Evolutionary conservation across 164 flowering plant species (phyloP), one percentile per base, ranked within the genome.

Genomic region (Stephania japonica): DNA sequence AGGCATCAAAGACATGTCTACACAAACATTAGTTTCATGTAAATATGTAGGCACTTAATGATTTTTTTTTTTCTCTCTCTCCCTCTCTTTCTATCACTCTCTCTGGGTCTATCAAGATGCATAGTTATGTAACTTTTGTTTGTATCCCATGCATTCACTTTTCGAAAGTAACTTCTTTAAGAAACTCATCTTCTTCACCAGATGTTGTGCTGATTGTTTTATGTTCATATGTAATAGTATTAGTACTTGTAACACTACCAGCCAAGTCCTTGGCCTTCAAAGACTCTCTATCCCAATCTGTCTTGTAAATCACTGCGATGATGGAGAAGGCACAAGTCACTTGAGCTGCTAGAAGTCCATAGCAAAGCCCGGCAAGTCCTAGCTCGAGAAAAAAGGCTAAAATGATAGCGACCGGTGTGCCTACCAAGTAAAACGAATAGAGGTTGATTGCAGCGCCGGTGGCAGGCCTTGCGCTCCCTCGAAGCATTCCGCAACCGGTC

Each of bases 311-410:
- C 68, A 87, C 97, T 42, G 74, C 42, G n/a, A 87, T 67, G 38
- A 91, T 84, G 4, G 91, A 86, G 50, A 88, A 70, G 7, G 83
- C 85, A 76, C 98, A 92, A 9, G 85, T 83, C 44, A 90, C 74
- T 77, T 94, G 99, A 44, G 99, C 99, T 10, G 90, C 91, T 26
- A 94, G 76, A 41, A 94, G 91, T 11, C 99, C 99, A 76, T 88
- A 94, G 70, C 97, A 94, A 3, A 94, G 91, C 19, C 99, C 99
- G 75, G 80, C 70, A 75, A 90, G 89, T 42, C 92, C 97, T 41
- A 84, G 43, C 41, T 73, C 70, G 83, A 84, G 78, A 62, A 77
- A 80, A 73, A 94, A 91, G 43, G 81, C 91, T 49, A 89, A 68
- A 14, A 75, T 78, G 12, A 90, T 70, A 5, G 93, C 98, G 41